A percentile compares a stretch with the other conserved stretches of the same genome.
phyloP scores from a whole-genome alignment of 371 early-diverging fungal genomes.

The Blakeslea trispora region DNA sequence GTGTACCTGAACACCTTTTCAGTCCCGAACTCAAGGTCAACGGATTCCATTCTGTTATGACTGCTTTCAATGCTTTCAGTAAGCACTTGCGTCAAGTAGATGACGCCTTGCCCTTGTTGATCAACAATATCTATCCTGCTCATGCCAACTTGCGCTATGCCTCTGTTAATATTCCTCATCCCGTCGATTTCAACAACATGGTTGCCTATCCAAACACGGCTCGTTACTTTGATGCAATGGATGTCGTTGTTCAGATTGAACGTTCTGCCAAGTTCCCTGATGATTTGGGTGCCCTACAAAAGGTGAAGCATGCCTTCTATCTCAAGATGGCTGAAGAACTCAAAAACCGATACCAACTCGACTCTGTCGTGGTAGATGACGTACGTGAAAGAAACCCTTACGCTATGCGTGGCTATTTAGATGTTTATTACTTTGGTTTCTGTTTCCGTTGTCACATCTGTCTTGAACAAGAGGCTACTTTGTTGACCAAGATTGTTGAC shows the following conservation, averaged over 20 bases:
- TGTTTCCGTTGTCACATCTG: conserved; percentile 78
- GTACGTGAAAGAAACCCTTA: conserved; percentile 44
- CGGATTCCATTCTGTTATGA: conserved; percentile 75
- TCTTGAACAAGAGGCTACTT: conserved; percentile 66
- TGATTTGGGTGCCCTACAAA: conserved; percentile 82
- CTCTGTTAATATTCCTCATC: conserved; percentile 79
- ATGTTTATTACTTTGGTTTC: conserved; percentile 70
- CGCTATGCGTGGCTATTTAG: conserved; percentile 62
- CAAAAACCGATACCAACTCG: conserved; percentile 35
- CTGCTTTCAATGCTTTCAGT: conserved; percentile 69
- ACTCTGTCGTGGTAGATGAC: conserved; percentile 49
- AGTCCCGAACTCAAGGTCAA: conserved; percentile 47
- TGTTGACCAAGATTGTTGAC: conserved; percentile 59
- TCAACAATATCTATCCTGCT: conserved; percentile 69
- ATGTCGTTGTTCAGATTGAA: conserved; percentile 85
- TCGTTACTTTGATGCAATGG: conserved; percentile 71
- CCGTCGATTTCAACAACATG: conserved; percentile 52
- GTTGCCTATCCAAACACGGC: conserved; percentile 53
- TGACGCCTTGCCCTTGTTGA: conserved; percentile 74
- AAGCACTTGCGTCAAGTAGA: conserved; percentile 68
- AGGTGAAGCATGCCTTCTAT: conserved; percentile 89
- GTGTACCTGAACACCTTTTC: conserved; percentile 50
- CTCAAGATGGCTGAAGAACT: conserved; percentile 65
- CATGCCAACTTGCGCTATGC: conserved; percentile 75
- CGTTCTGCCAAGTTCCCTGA: conserved; percentile 88